phyloP scores from a whole-genome alignment of 202 grass and related monocot species.

The Carex arenaria region DNA sequence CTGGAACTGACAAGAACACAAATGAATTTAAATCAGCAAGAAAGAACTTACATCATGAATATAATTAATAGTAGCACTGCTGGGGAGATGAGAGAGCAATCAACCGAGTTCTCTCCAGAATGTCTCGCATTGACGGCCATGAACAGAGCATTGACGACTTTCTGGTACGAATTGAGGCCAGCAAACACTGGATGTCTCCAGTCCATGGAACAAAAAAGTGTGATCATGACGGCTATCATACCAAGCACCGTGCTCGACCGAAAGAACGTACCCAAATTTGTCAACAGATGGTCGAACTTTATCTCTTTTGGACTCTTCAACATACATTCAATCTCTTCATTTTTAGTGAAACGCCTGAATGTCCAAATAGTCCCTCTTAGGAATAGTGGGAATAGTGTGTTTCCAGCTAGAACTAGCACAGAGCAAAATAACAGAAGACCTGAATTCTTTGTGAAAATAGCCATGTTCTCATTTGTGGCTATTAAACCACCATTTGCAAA shows the following conservation, averaged over 20 bases:
- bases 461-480: slow-evolving; percentile 62
- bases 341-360: slow-evolving; percentile 27
- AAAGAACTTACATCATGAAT: slow-evolving; percentile 56
- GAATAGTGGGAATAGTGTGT: slow-evolving; percentile 52
- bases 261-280: not conserved
- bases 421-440: slow-evolving; percentile 40
- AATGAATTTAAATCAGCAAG: not conserved
- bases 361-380: slow-evolving; percentile 43
- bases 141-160: slow-evolving; percentile 43
- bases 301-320: slow-evolving; percentile 26
- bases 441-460: slow-evolving; percentile 35
- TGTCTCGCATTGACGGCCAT: slow-evolving; percentile 45
- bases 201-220: slow-evolving; percentile 32
- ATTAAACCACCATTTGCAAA: slow-evolving; percentile 55
- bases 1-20: not conserved
- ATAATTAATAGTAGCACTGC: slow-evolving; percentile 39
- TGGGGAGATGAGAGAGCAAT: slow-evolving; percentile 43
- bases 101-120: slow-evolving; percentile 53
- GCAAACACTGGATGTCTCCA: slow-evolving; percentile 44
- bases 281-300: slow-evolving; percentile 15
- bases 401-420: slow-evolving; percentile 41
- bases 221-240: slow-evolving; percentile 2
- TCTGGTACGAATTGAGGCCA: slow-evolving; percentile 51
- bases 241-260: slow-evolving; percentile 30
- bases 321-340: slow-evolving; percentile 27